Evolutionary conservation across 129 eudicot genomes (phyloP), one percentile per base, ranked within the genome.

Genomic region (Saussurea involucrata): DNA sequence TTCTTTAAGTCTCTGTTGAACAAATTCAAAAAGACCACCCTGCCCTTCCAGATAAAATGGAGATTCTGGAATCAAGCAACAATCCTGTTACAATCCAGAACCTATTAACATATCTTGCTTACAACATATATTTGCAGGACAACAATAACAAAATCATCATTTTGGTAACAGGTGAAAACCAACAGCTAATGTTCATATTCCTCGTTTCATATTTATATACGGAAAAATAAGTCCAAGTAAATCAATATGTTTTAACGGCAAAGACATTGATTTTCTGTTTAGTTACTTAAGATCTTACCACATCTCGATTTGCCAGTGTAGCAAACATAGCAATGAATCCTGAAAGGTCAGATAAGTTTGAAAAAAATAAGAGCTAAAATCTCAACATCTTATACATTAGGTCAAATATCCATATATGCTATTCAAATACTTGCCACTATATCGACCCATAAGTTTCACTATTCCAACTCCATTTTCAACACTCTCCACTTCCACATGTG

Each of bases 401-500:
- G 36, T 68, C 29, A 67, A 32, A 68, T 57, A 49, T 57, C 40
- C n/a, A 55, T 40, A 31, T 24, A 63, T 40, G 24, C 36, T 22
- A 42, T 29, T 36, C 65, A 71, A 72, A 63, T 68, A 74, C 87
- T 77, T 84, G 80, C 97, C 96, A 72, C 96, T 89, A 67, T 92
- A 89, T 83, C 97, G 85, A 27, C 97, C 97, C 97, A 92, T 92
- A 76, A 92, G 96, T 83, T 92, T 92, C 69, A 92, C 97, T 60
- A 92, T 87, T 53, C 97, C 97, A 76, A 92, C 87, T 78, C 97
- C 93, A 84, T 92, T 92, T 76, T 92, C 92, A 24, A 89, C 90
- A 73, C 97, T 89, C 85, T 92, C 97, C 78, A 89, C 98, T 81
- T 94, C 98, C 77, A 94, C 96, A 80, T 94, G 96, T 46, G 98